A percentile compares a stretch with the other conserved stretches of the same genome.
Conservation (phyloP, 2,329 filamentous ascomycete genomes). For the Dactylonectria estremocensis region DNA sequence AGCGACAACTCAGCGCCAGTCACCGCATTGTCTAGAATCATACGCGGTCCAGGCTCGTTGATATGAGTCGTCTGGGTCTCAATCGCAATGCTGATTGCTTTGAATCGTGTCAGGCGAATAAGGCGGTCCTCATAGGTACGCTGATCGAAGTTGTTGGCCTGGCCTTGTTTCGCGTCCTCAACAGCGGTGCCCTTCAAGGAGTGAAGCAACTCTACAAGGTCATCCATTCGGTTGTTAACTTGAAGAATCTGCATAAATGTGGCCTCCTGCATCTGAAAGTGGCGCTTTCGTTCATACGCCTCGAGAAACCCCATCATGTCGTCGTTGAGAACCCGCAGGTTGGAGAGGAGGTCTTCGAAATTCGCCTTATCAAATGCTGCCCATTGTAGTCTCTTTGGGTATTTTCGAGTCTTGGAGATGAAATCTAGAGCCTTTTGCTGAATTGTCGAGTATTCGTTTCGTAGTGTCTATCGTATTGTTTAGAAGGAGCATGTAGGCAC, state of each 20-base stretch:
- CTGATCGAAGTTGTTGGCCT: neutral
- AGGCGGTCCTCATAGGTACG: conserved; percentile 14
- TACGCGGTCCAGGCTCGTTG: neutral
- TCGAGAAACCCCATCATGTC: conserved; percentile 14
- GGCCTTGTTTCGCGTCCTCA: neutral
- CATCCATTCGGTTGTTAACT: conserved; percentile 6
- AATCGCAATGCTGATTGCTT: conserved; percentile 10
- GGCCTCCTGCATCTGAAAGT: conserved; percentile 17
- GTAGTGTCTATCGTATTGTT: neutral
- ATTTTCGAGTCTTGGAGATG: conserved; percentile 7
- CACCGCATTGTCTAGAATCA: neutral
- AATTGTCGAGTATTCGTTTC: neutral
- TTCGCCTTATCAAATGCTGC: neutral
- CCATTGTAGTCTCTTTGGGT: conserved; percentile 8
- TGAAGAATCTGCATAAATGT: conserved; percentile 19
- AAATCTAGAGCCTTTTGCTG: conserved; percentile 5
- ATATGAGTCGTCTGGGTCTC: neutral
- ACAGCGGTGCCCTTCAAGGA: neutral
- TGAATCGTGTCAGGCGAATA: conserved; percentile 13
- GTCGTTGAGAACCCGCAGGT: neutral
- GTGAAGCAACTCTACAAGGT: neutral
- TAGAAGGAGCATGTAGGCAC: neutral
- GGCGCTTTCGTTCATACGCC: conserved; percentile 4
- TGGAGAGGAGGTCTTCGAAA: conserved; percentile 8
- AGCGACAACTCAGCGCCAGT: neutral